A percentile compares a stretch with the other conserved stretches of the same genome.
These are phyloP conservation scores for Gossypium australe DNA, from an alignment of 345 rosid species.

Conservation along the genomic window DNA sequence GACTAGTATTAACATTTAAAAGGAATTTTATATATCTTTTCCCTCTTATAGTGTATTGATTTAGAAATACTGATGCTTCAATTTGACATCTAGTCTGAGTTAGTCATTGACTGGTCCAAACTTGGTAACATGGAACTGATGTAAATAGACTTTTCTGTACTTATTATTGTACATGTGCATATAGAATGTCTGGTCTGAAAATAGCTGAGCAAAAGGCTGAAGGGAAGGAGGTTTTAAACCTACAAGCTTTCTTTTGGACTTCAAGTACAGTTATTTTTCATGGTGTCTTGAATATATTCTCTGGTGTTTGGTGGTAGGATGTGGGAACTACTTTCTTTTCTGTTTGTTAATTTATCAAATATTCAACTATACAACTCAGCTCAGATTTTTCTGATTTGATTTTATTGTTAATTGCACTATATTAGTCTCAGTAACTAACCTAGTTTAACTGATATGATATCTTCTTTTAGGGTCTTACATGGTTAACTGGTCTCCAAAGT, in stretches of 20 bases:
- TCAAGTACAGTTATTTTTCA: neutral
- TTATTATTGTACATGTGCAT: neutral
- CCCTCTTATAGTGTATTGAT: neutral
- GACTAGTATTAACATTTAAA: neutral
- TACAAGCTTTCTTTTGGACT: neutral
- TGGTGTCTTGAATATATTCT: neutral
- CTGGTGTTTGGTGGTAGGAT: neutral
- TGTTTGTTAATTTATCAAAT: neutral
- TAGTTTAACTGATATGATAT: conserved; percentile 5
- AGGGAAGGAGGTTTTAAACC: neutral
- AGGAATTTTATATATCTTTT: neutral
- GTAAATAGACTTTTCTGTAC: neutral
- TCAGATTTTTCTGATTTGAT: neutral
- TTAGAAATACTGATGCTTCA: neutral
- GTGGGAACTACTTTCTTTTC: neutral
- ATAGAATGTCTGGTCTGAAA: too few species aligned
- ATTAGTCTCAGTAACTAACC: neutral
- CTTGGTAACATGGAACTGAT: neutral
- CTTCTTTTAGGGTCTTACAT: conserved; percentile 77
- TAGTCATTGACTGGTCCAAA: neutral
- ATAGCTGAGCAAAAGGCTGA: too few species aligned
- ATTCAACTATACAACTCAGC: neutral
- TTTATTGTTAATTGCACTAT: neutral
- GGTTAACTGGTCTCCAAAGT: conserved; percentile 98
- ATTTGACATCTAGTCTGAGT: neutral